Percentiles rank a stretch among this genome's conserved stretches.
Conservation (phyloP, 2,329 filamentous ascomycete genomes). For the Fusarium brevicatenulatum region DNA sequence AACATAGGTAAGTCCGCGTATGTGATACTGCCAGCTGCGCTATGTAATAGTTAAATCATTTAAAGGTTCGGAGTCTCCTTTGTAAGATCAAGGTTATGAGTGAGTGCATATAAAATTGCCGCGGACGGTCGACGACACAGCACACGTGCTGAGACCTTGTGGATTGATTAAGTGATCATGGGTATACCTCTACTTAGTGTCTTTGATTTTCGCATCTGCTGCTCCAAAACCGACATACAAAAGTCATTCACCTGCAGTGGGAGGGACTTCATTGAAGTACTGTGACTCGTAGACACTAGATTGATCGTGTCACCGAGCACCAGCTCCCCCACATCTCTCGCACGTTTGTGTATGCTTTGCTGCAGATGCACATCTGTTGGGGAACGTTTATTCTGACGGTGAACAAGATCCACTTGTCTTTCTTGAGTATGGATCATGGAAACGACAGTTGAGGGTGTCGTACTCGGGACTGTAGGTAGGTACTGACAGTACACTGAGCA, state of each 20-base stretch:
- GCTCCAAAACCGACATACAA: neutral
- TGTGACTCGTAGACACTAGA: conserved; percentile 16
- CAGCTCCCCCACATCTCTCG: neutral
- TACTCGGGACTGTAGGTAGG: conserved; percentile 9
- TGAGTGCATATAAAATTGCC: neutral
- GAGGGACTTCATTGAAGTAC: neutral
- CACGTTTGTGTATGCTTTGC: neutral
- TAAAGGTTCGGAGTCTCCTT: neutral
- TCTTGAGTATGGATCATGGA: neutral
- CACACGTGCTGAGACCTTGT: conserved; percentile 26
- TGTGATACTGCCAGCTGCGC: too few species aligned
- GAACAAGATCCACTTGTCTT: neutral
- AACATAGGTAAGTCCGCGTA: neutral
- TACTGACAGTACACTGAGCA: neutral
- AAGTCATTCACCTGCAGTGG: neutral
- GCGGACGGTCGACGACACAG: conserved; percentile 1
- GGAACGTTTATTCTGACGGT: neutral
- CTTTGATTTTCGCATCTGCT: neutral
- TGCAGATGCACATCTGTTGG: neutral
- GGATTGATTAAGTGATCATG: conserved; percentile 16
- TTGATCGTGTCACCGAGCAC: conserved; percentile 21
- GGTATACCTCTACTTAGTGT: neutral
- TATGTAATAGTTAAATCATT: neutral
- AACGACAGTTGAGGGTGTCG: neutral
- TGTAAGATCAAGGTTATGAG: neutral